Evolutionary conservation across 2,329 filamentous ascomycete species (phyloP).

Genomic region (Aureobasidium melanogenum): DNA sequence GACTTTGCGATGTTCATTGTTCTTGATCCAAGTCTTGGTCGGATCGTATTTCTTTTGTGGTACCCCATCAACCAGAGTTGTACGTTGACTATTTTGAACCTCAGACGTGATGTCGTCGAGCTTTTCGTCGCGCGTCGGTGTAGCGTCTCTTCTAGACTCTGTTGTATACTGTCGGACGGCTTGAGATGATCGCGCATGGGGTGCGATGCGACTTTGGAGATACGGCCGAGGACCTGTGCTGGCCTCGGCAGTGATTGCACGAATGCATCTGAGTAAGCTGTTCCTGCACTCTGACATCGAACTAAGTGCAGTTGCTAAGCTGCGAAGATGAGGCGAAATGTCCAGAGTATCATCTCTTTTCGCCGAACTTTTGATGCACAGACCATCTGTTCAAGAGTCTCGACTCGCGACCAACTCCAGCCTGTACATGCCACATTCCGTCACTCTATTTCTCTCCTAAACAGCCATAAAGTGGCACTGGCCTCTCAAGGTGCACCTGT

Average conservation of each 20-base stretch:
- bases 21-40: background rate
- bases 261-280: conserved; percentile 35
- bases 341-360: background rate
- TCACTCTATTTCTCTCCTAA: background rate
- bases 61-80: background rate
- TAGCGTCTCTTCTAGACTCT: background rate
- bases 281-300: conserved; percentile 37
- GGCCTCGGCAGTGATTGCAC: conserved; percentile 29
- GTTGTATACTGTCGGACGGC: background rate
- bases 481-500: too few species aligned
- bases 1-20: background rate
- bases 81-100: background rate
- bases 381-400: background rate
- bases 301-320: background rate
- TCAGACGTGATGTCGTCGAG: background rate
- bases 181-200: background rate
- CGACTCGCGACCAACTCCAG: background rate
- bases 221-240: conserved; percentile 12
- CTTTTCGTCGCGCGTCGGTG: background rate
- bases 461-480: too few species aligned
- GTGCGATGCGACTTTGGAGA: conserved; percentile 13
- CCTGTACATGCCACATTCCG: background rate
- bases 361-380: conserved; percentile 8
- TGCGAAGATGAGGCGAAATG: background rate
- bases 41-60: background rate